Evolutionary conservation across 192 early-diverging fungal genomes (phyloP).

Genomic region (Umbelopsis sp.): DNA sequence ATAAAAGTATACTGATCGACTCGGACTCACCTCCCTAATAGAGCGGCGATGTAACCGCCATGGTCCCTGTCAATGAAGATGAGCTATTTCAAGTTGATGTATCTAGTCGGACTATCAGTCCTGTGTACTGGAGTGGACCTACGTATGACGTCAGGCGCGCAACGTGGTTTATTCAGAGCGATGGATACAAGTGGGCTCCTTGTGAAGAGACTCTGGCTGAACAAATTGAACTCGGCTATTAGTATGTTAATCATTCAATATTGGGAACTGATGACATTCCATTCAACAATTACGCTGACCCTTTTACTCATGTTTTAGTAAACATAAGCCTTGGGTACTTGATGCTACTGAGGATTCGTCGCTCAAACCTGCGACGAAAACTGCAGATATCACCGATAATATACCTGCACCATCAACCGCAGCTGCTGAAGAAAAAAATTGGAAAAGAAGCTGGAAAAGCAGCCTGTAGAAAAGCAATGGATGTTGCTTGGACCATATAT

Average conservation of each 20-base stretch:
- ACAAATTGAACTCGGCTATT: conserved; percentile 84
- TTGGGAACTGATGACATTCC: neutral
- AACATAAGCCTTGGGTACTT: conserved; percentile 31
- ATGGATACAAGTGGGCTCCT: conserved; percentile 67
- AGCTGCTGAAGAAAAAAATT: conserved; percentile 35
- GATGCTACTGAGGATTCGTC: conserved; percentile 2
- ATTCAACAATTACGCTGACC: neutral
- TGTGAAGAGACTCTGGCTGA: conserved; percentile 81
- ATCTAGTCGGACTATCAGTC: conserved; percentile 62
- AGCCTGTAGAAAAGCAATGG: conserved; percentile 63
- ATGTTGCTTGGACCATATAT: conserved; percentile 78
- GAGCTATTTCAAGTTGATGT: conserved; percentile 82
- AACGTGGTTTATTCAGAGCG: conserved; percentile 77
- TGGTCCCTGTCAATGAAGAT: conserved; percentile 76
- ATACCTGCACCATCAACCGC: neutral
- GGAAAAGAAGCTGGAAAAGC: conserved; percentile 26
- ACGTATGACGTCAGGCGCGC: conserved; percentile 80
- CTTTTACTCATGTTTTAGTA: conserved; percentile 18
- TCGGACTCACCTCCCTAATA: too few relatives aligned
- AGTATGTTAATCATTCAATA: conserved; percentile 30
- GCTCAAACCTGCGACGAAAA: neutral
- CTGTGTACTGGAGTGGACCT: conserved; percentile 81
- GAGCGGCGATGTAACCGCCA: conserved; percentile 37
- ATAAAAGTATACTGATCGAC: neutral
- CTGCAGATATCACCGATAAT: neutral